Base-by-base conservation (phyloP, 148 eudicot species). In the Vaccinium myrtillus region DNA sequence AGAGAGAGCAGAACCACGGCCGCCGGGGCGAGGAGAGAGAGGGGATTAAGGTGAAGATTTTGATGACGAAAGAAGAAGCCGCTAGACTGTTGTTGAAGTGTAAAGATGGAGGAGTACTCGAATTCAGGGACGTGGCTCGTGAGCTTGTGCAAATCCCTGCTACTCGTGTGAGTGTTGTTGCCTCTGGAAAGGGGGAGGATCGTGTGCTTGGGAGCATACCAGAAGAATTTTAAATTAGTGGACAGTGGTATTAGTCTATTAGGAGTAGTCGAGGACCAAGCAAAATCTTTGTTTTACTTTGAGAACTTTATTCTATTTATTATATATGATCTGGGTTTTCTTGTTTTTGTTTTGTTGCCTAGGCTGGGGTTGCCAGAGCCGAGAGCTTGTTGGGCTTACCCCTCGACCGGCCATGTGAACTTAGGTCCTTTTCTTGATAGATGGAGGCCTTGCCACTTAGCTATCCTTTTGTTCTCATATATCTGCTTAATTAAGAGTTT, bases 31-130 rank as follows among this genome's bases (percentile, higher is more conserved):
- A 46, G 13, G 81, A 70, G n/a, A 69, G 32, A 70, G 81, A 4
- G 21, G 83, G 76, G 36, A 13, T 84, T 9, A 87, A 79, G 79
- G 91, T 92, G 30, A 92, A 90, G 55, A 76, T 91, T 39, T 70
- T 91, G 87, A 87, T 92, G 90, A 92, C 92, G 6, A 91, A 89
- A 75, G 89, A 86, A 79, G 93, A 92, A 69, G 94, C 93, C 15
- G 85, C 84, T 0, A 82, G 80, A 84, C 11, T 92, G 7, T 50
- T 92, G 49, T 88, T 86, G 0, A 89, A 91, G 83, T 85, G 91
- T 80, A 91, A 82, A 81, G 88, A 84, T 25, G 88, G 87, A 56
- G 90, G 92, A 1, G 83, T 59, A 46, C 87, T 92, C 81, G 89
- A 87, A 80, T 90, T 92, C 13, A 81, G 75, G 78, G 92, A 92